Conservation (phyloP, 2,329 filamentous ascomycete species). For the Penicillium palitans region DNA sequence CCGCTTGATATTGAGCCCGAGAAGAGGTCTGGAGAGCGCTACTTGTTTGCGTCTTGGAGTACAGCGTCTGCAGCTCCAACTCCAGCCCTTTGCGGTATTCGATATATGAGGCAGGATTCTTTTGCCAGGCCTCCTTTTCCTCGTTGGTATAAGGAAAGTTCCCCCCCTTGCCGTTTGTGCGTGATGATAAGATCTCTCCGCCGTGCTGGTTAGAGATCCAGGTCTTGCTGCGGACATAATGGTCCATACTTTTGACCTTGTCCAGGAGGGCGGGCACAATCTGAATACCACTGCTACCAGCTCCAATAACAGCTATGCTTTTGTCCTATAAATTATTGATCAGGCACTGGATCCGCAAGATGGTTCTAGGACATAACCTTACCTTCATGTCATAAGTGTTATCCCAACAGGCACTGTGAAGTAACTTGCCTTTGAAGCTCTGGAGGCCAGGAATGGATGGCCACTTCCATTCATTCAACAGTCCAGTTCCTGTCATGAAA, state of each 20-base stretch:
- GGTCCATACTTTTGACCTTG: constrained; percentile 26
- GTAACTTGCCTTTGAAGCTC: constrained; percentile 10
- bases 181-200: constrained; percentile 20
- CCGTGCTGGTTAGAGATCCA: constrained; percentile 34
- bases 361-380: neutral
- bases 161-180: neutral
- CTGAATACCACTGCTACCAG: constrained; percentile 37
- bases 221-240: constrained; percentile 35
- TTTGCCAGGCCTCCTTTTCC: neutral
- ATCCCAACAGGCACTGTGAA: constrained; percentile 14
- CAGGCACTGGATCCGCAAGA: neutral
- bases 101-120: constrained; percentile 18
- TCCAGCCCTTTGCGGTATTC: constrained; percentile 39
- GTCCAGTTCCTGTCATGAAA: constrained; percentile 22
- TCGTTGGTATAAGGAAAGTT: neutral
- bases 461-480: constrained; percentile 26
- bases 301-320: constrained; percentile 31
- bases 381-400: constrained; percentile 1
- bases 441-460: constrained; percentile 14
- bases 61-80: constrained; percentile 28
- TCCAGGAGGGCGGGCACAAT: constrained; percentile 33
- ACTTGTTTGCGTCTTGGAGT: constrained; percentile 22
- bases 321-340: constrained; percentile 19
- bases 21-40: constrained; percentile 17
- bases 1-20: neutral